phyloP scores from a whole-genome alignment of 306 rosid genomes.

The Cucurbita maxima region DNA sequence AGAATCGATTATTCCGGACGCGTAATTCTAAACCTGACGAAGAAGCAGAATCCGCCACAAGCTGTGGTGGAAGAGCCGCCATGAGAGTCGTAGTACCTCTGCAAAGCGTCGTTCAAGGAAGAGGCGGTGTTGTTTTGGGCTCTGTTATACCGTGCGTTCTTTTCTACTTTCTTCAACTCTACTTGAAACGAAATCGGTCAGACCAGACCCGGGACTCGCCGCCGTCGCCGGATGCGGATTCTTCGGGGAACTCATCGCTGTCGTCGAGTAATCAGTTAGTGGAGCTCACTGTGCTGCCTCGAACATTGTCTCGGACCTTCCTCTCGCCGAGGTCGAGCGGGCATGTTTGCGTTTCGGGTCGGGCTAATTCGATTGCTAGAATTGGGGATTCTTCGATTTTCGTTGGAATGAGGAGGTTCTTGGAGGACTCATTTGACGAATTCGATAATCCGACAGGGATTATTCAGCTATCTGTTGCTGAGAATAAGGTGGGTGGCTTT shows the following conservation, averaged over 20 bases:
- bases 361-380: constrained; percentile 27
- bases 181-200: constrained; percentile 40
- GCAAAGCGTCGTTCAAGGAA: constrained; percentile 81
- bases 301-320: constrained; percentile 37
- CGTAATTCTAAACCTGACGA: constrained; percentile 1
- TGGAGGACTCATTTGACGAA: constrained; percentile 49
- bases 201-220: constrained; percentile 17
- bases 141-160: constrained; percentile 88
- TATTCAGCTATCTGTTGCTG: constrained; percentile 51
- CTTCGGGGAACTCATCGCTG: constrained; percentile 10
- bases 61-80: constrained; percentile 24
- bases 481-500: constrained; percentile 49
- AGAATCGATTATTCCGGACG: constrained; percentile 2
- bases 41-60: constrained; percentile 8
- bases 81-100: constrained; percentile 93
- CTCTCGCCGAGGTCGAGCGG: constrained; percentile 34
- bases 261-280: constrained; percentile 9
- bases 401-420: constrained; percentile 30
- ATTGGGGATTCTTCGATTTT: constrained; percentile 32
- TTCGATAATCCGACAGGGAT: constrained; percentile 50
- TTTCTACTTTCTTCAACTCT: constrained; percentile 71
- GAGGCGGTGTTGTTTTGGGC: constrained; percentile 77
- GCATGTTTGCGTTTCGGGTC: constrained; percentile 36
- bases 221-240: constrained; percentile 12
- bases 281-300: constrained; percentile 24